Percentiles rank a stretch among this genome's conserved stretches.
These are phyloP conservation scores for Neostapfia colusana DNA, from an alignment of 176 grass and related monocot genomes.

Conservation along the genomic window DNA sequence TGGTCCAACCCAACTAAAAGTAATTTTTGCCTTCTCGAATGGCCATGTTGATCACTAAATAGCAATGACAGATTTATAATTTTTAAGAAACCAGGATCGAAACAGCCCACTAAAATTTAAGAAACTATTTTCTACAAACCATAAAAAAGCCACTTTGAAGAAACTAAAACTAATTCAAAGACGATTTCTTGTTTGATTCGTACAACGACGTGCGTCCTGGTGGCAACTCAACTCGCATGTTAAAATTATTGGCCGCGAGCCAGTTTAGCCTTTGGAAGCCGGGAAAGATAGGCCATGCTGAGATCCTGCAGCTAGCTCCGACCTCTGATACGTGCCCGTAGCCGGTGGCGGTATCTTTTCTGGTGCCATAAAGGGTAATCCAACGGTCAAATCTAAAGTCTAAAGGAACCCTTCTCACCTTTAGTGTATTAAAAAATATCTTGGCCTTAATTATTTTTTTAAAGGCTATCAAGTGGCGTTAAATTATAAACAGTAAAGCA, in stretches of 20 bases:
- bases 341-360: slow-evolving; percentile 31
- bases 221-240: not conserved
- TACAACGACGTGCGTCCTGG: slow-evolving; percentile 23
- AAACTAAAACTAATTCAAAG: too few relatives aligned
- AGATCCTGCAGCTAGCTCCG: not conserved
- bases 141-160: too few relatives aligned
- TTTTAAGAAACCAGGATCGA: too few relatives aligned
- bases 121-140: too few relatives aligned
- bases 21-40: too few relatives aligned
- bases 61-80: too few relatives aligned
- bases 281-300: slow-evolving; percentile 32
- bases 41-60: too few relatives aligned
- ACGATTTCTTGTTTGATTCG: slow-evolving; percentile 7
- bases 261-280: slow-evolving; percentile 52
- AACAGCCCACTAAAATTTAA: too few relatives aligned
- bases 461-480: too few relatives aligned
- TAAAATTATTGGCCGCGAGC: slow-evolving; percentile 10
- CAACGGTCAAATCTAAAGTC: slow-evolving; percentile 36
- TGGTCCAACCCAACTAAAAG: too few relatives aligned
- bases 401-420: slow-evolving; percentile 25
- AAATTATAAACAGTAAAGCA: too few relatives aligned
- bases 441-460: not conserved
- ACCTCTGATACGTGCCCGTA: slow-evolving; percentile 7
- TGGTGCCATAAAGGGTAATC: not conserved
- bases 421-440: not conserved